Percentiles rank a stretch among this genome's conserved stretches.
phyloP scores from a whole-genome alignment of 306 rosid genomes.

The Trifolium pratense region DNA sequence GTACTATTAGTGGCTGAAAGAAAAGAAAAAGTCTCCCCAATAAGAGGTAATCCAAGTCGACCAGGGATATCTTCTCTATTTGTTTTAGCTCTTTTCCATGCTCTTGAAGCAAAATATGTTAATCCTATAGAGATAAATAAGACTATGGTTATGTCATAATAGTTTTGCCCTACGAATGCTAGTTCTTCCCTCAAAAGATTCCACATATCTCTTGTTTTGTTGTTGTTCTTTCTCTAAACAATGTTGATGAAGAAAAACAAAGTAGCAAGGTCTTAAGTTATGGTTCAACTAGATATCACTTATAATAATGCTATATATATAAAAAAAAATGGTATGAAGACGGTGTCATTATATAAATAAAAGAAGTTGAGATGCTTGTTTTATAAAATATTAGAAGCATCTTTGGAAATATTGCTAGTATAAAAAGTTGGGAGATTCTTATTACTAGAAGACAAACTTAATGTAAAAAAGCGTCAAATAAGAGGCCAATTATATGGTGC shows the following conservation, averaged over 20 bases:
- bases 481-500: background rate
- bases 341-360: background rate
- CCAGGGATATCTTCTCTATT: slow-evolving; percentile 59
- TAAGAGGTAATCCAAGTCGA: slow-evolving; percentile 62
- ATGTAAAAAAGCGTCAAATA: background rate
- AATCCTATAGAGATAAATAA: slow-evolving; percentile 48
- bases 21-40: slow-evolving; percentile 75
- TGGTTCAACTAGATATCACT: slow-evolving; percentile 20
- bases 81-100: slow-evolving; percentile 45
- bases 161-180: slow-evolving; percentile 42
- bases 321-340: slow-evolving; percentile 21
- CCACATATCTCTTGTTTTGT: slow-evolving; percentile 49
- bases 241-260: slow-evolving; percentile 37
- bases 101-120: slow-evolving; percentile 52
- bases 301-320: slow-evolving; percentile 24
- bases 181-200: slow-evolving; percentile 47
- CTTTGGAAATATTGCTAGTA: slow-evolving; percentile 23
- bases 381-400: slow-evolving; percentile 42
- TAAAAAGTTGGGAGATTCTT: slow-evolving; percentile 33
- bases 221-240: slow-evolving; percentile 35
- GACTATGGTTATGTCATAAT: slow-evolving; percentile 40
- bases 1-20: slow-evolving; percentile 70
- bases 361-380: slow-evolving; percentile 24
- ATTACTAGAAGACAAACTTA: slow-evolving; percentile 38
- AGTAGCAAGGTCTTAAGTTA: background rate